Percentiles rank a stretch among this genome's conserved stretches.
These are phyloP conservation scores for Bipolaris oryzae DNA, from an alignment of 2,329 filamentous ascomycete species.

Conservation along the genomic window DNA sequence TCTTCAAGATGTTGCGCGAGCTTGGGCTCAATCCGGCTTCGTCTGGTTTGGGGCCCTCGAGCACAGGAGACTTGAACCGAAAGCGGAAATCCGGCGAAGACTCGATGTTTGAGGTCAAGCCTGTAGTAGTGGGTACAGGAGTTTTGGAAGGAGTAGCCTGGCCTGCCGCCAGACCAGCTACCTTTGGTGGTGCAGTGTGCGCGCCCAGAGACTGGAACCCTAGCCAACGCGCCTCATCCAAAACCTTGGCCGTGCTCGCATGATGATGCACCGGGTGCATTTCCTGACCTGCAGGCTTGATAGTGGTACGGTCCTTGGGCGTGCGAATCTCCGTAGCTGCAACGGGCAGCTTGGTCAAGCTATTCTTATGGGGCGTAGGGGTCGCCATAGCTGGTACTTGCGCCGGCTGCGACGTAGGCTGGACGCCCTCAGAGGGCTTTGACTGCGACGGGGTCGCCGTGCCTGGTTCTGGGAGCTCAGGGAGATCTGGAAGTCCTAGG, in stretches of 20 bases:
- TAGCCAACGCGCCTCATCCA: conserved; percentile 79
- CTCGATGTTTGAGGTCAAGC: conserved; percentile 26
- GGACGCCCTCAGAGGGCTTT: conserved; percentile 24
- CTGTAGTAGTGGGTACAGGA: conserved; percentile 32
- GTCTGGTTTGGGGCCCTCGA: conserved; percentile 72
- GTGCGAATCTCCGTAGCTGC: conserved; percentile 37
- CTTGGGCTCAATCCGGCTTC: conserved; percentile 57
- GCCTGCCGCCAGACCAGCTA: conserved; percentile 45
- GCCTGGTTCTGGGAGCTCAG: conserved; percentile 26
- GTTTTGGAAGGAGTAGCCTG: conserved; percentile 70
- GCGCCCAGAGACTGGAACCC: conserved; percentile 75
- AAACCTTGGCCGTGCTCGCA: conserved; percentile 72
- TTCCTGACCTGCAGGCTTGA: conserved; percentile 75
- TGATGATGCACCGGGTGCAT: conserved; percentile 92
- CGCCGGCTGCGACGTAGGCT: conserved; percentile 34
- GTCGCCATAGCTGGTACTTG: conserved; percentile 23
- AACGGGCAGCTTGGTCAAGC: conserved; percentile 30
- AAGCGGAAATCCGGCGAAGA: conserved; percentile 70
- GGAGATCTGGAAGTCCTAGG: conserved; percentile 30
- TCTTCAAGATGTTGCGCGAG: conserved; percentile 65
- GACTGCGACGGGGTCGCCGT: conserved; percentile 29
- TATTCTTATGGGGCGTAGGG: conserved; percentile 56
- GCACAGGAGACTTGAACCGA: conserved; percentile 63
- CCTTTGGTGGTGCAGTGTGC: conserved; percentile 56
- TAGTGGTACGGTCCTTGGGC: conserved; percentile 67